phyloP scores from a whole-genome alignment of 371 early-diverging fungal genomes.

The Mortierella sp. region DNA sequence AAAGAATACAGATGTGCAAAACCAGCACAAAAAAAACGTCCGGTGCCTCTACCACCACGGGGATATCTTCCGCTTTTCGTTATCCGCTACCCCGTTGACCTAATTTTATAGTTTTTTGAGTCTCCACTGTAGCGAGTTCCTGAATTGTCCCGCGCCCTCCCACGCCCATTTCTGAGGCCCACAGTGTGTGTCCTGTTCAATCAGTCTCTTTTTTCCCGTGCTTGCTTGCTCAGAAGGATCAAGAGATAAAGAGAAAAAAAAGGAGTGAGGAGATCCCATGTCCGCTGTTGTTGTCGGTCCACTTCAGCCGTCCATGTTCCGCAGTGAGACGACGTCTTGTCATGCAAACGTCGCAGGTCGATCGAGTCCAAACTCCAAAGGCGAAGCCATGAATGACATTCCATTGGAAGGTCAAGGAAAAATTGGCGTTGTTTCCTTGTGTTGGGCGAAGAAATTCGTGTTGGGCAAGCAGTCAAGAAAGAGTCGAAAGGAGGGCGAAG shows the following conservation, averaged over 20 bases:
- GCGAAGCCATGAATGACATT: background rate
- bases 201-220: background rate
- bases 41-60: background rate
- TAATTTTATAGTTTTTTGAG: slow-evolving; percentile 15
- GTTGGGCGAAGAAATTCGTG: background rate
- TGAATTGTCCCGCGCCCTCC: slow-evolving; percentile 14
- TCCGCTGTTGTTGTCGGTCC: background rate
- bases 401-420: background rate
- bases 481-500: background rate
- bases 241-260: slow-evolving; percentile 11
- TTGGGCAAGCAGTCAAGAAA: background rate
- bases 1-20: background rate
- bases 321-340: background rate
- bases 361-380: background rate
- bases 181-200: background rate
- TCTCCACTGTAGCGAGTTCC: slow-evolving; percentile 2
- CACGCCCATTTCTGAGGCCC: slow-evolving; percentile 1
- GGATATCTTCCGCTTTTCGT: slow-evolving; percentile 4
- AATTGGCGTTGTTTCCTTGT: background rate
- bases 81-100: slow-evolving; percentile 11
- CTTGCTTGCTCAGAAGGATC: background rate
- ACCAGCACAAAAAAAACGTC: background rate
- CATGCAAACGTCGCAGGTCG: background rate
- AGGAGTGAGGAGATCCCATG: slow-evolving; percentile 10
- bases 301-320: background rate